Evolutionary conservation across 2,329 filamentous ascomycete genomes (phyloP), one percentile per base, ranked within the genome.

Genomic region (Tolypocladium endophyticum): DNA sequence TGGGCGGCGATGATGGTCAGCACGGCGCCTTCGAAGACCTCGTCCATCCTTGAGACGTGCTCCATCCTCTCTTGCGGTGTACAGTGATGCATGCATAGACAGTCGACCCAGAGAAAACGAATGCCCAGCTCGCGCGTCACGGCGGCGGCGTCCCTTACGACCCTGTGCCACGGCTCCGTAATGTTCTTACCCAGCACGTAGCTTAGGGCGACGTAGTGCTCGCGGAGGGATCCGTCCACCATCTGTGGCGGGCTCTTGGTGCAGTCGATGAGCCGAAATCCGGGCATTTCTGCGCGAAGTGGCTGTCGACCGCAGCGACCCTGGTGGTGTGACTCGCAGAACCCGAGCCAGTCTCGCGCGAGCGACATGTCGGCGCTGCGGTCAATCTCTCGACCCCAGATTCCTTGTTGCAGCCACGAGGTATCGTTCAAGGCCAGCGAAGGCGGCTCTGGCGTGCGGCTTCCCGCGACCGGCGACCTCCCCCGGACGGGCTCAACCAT

Each of bases 1-100:
- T 71, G 71, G 1, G 73, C 73, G 0, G 74, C 74, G 45, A 77
- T 68, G n/a, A 77, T 74, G 0, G 74, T 73, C 12, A 77, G 23
- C 2, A 64, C 66, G 0, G 74, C 69, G 0, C 68, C 66, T 20
- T 69, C 67, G 30, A 73, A 77, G 6, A 77, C 72, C 3, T 69
- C 66, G 20, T 74, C 72, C 74, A 77, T 77, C 8, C 69, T 66
- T 0, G 64, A 60, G 30, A 76, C 67, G 36, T 77, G 72, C 3
- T 63, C 61, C 35, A 61, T 62, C 25, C 69, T 68, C 50, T 71
- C 67, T 2, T 68, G 62, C 0, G 64, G 62, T 2, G 59, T 61
- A 2, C 62, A 23, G 7, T 66, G 62, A 39, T 70, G 66, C 39
- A 76, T 71, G 53, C 74, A 77, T 2, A 72, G 66, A 33, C 67